These are phyloP conservation scores for Cudoniella acicularis DNA, from an alignment of 495 filamentous ascomycete species.

Conservation along the genomic window DNA sequence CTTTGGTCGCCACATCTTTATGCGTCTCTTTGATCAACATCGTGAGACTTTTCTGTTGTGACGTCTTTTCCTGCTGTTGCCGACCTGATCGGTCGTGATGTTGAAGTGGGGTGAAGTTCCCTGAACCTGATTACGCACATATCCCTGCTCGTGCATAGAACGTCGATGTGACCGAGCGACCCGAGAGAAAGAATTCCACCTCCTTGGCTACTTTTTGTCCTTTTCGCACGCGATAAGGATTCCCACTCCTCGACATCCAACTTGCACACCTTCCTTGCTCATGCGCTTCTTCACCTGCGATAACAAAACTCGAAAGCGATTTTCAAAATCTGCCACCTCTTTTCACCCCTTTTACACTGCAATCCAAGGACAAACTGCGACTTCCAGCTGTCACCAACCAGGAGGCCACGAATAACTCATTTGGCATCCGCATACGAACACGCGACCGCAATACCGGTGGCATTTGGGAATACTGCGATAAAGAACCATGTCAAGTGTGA, in stretches of 20 bases:
- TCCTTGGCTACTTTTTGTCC: background rate
- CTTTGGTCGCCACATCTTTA: slow-evolving; percentile 63
- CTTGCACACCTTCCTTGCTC: slow-evolving; percentile 13
- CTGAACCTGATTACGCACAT: background rate
- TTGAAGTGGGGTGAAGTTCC: background rate
- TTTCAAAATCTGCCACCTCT: background rate
- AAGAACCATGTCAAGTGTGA: slow-evolving; percentile 22
- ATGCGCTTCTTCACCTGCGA: background rate
- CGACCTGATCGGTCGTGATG: background rate
- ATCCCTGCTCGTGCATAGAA: background rate
- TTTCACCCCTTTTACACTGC: background rate
- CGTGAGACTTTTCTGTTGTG: slow-evolving; percentile 18
- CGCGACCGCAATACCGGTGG: slow-evolving; percentile 1
- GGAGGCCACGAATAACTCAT: background rate
- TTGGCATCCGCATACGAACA: background rate
- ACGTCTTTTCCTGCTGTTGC: background rate
- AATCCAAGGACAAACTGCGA: background rate
- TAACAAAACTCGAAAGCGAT: background rate
- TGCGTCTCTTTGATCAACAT: slow-evolving; percentile 69
- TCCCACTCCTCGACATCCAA: slow-evolving; percentile 5
- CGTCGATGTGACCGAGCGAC: background rate
- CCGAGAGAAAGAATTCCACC: background rate
- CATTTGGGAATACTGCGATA: slow-evolving; percentile 1
- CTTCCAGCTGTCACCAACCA: background rate
- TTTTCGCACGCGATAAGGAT: slow-evolving; percentile 7